Percentiles rank a stretch among this genome's conserved stretches.
These are phyloP conservation scores for Sonneratia caseolaris DNA, from an alignment of 345 rosid species.

Conservation along the genomic window DNA sequence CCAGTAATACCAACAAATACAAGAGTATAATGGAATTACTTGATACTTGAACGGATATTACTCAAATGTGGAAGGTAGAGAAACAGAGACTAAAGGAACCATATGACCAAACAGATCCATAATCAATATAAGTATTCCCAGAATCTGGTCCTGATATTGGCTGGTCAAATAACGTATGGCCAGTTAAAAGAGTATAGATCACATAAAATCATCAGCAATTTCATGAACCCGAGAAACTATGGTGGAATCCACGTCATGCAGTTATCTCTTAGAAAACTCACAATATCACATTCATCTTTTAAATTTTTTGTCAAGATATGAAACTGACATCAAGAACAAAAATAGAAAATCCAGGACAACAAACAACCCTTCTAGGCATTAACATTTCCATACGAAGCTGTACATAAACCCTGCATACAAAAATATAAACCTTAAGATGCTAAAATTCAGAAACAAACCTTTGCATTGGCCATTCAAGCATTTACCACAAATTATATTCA, in stretches of 20 bases:
- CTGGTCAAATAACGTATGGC: background rate
- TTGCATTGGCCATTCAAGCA: conserved; percentile 68
- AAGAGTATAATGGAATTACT: background rate
- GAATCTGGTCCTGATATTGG: background rate
- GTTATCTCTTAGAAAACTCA: background rate
- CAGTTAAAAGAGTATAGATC: background rate
- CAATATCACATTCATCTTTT: background rate
- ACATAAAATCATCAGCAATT: background rate
- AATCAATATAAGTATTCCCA: background rate
- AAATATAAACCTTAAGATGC: background rate
- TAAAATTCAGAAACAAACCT: conserved; percentile 27
- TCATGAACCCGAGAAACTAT: background rate
- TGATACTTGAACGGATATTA: background rate
- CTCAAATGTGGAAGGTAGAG: background rate
- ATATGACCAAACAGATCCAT: background rate
- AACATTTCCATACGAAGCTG: background rate
- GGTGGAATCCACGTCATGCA: background rate
- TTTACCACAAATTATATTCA: conserved; percentile 69
- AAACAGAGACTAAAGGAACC: background rate
- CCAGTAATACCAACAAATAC: background rate
- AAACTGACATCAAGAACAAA: background rate
- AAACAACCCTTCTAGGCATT: background rate
- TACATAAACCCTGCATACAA: background rate
- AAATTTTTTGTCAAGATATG: background rate
- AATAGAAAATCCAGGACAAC: background rate